Base-by-base conservation (phyloP, 371 early-diverging fungal genomes). In the Mortierella sp. region DNA sequence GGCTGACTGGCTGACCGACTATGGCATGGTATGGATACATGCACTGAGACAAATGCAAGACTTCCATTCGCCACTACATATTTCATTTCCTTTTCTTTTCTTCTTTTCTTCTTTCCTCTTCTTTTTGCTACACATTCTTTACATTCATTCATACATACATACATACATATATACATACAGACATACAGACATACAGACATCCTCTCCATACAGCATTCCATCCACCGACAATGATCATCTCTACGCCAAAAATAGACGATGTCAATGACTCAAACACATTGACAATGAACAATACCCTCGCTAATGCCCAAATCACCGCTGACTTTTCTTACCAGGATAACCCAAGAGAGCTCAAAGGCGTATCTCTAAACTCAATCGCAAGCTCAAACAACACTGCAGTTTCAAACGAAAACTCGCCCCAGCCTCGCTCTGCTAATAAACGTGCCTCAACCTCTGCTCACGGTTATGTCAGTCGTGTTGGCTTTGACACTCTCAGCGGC, bases 401-500 rank as follows among this genome's bases (percentile, higher is more conserved):
- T 18, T 20, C 64, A 58, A 66, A 39, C 39, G 57, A 62, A 28
- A 60, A 75, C 20, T 35, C 62, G 5, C 28, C 26, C 39, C 60
- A 68, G 30, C 61, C 54, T 52, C 49, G 43, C 30, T 40, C 26
- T 20, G 24, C n/a, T 22, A 55, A 45, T 16, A 54, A 52, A 30
- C 54, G 64, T 24, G 55, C 54, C 51, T 71, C 68, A 6, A 64
- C 62, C 49, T 30, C 66, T 12, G 47, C 22, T 5, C 65, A 68
- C 35, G 81, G 81, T 0, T 90, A 86, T 76, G 86, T 89, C 20
- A 79, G 85, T 51, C 89, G 87, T 39, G 91, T 90, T 39, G 88
- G 89, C 0, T 90, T 90, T 65, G 91, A 90, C 68, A 86, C 88
- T 28, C 87, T 90, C 79, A 88, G 88, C 54, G 78, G 87, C 80